Evolutionary conservation across 2,329 filamentous ascomycete species (phyloP), one percentile per base, ranked within the genome.

Genomic region (Sarocladiaceae sp.): DNA sequence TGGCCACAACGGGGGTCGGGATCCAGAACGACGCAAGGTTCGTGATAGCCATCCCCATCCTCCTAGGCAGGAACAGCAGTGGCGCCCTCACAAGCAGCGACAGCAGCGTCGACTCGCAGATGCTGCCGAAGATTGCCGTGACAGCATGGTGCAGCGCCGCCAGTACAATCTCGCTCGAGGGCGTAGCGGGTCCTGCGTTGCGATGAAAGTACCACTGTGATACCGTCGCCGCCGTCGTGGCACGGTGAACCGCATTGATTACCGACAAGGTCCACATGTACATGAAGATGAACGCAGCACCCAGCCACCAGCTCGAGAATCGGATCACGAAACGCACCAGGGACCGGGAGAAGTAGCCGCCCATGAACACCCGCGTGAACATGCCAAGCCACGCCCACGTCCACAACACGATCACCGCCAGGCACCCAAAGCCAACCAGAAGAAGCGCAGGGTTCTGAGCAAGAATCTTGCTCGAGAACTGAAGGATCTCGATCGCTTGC

Each of bases 181-280:
- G 82, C 2, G 89, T 82, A 7, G 83, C 73, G 4, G 91, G 88
- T 10, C 82, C 77, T 4, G 82, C 81, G 55, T 94, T 85, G 50
- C 93, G 88, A 64, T 97, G 91, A 64, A 97, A 98, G 65, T 98
- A 98, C 93, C 93, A 98, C 64, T 98, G 93, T 32, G 88, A 95
- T 19, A 97, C 91, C 1, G 91, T 95, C 10, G 93, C 93, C 19
- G 89, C 91, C 12, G 91, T 95, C 13, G 90, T 93, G 18, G 88
- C 83, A 47, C 93, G 83, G 62, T 98, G 91, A 18, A 97, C 78
- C 15, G 88, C 89, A 46, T 88, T 84, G 59, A 95, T 82, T 46
- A 97, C 80, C 2, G 86, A 85, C 33, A 96, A 72, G 0, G 89
- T 93, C 93, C 93, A 98, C 53, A 97, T 82, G 64, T 96, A 97